Evolutionary conservation across 306 rosid species (phyloP), one percentile per base, ranked within the genome.

Genomic region (Hippophae rhamnoides): DNA sequence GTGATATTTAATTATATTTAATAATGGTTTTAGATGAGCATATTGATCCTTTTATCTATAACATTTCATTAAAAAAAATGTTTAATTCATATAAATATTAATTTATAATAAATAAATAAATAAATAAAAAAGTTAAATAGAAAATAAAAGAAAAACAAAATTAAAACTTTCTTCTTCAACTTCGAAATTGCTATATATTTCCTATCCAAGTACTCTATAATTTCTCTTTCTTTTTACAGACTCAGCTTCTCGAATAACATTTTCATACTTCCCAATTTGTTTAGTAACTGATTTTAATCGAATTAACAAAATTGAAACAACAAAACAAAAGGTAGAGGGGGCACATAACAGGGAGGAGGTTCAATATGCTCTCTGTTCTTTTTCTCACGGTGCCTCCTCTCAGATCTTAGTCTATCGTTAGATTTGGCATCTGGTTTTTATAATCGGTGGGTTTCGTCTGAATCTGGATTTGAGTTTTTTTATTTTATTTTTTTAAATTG

Each of bases 351-450:
- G 67, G 72, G 74, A 68, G 72, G 82, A 89, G 78, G 81, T 68
- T 76, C 89, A 85, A 76, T 80, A 82, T 84, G 65, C 76, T 78
- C 76, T 81, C 77, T 79, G 80, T 83, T 82, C 82, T 73, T 78
- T 77, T 66, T 76, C 84, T 78, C 71, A 71, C 71, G 69, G 81
- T 83, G 84, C 89, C 89, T 86, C 92, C 96, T 87, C 88, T 83
- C 89, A 85, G 97, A 89, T 89, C 97, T 85, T 82, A 69, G 66
- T 56, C 61, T 62, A 57, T 51, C 46, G 60, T 51, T 63, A 74
- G 84, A 83, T 88, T 82, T 81, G 57, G 74, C 77, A 74, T 81
- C 96, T 83, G 85, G 78, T 81, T 78, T 64, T 79, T 69, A 73
- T 62, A 85, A 79, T 81, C 82, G 90, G 95, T 89, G 76, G 51